A percentile compares a stretch with the other conserved stretches of the same genome.
Conservation (phyloP, 129 eudicot species). For the Saposhnikovia divaricata region DNA sequence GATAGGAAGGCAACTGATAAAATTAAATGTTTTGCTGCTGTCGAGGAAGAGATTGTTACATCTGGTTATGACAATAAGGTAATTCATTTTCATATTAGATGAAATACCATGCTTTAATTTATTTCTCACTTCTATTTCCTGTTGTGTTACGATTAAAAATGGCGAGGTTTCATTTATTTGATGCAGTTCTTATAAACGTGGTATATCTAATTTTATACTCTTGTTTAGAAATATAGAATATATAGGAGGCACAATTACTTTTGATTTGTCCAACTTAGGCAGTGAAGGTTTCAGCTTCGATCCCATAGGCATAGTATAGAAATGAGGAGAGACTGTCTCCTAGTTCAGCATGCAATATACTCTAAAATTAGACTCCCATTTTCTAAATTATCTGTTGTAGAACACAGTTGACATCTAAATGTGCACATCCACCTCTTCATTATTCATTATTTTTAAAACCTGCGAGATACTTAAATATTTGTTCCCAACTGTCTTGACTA, state of each 20-base stretch:
- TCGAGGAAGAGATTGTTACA: conserved; percentile 68
- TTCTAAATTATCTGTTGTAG: background rate
- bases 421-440: background rate
- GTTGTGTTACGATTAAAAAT: background rate
- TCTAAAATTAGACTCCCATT: background rate
- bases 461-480: background rate
- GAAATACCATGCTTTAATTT: background rate
- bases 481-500: background rate
- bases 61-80: conserved; percentile 92
- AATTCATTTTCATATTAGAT: background rate
- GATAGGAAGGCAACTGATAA: conserved; percentile 63
- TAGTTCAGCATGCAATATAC: too few relatives aligned
- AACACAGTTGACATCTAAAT: background rate
- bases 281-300: too few relatives aligned
- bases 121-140: too few relatives aligned
- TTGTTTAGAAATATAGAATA: background rate
- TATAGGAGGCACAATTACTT: too few relatives aligned
- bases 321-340: too few relatives aligned
- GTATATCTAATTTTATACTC: background rate
- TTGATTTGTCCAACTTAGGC: too few relatives aligned
- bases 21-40: conserved; percentile 78
- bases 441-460: background rate
- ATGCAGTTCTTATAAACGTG: background rate
- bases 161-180: background rate
- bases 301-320: too few relatives aligned